Conservation (phyloP, 441 rosid species). For the Aleurites moluccanus region DNA sequence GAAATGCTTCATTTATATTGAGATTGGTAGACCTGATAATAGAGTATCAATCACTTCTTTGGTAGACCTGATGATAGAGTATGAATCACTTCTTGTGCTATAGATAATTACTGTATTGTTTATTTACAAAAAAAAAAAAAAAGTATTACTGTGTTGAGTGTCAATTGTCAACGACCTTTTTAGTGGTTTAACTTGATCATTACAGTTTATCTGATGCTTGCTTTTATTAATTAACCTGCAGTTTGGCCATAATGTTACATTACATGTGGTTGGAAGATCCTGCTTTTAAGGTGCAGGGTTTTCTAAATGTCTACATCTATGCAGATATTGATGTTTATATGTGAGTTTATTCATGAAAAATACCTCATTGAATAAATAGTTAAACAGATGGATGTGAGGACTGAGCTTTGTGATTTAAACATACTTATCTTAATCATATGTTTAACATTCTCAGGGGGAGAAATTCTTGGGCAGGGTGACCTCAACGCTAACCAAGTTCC, state of each 20-base stretch:
- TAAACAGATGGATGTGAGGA: neutral
- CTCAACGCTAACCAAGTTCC: neutral
- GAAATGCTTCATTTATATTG: neutral
- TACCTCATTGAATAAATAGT: neutral
- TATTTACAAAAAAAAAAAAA: too few species aligned
- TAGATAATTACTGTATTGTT: too few species aligned
- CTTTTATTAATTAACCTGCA: neutral
- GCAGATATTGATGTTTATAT: neutral
- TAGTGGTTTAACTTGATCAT: neutral
- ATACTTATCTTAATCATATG: neutral
- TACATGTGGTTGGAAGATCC: neutral
- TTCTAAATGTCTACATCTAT: neutral
- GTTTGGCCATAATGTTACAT: neutral
- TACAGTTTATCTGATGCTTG: neutral
- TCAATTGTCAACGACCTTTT: neutral
- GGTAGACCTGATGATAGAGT: neutral
- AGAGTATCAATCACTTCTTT: neutral
- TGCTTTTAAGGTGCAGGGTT: neutral
- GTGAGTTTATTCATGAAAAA: neutral
- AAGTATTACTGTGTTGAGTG: neutral
- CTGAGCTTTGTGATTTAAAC: neutral
- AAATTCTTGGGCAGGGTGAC: neutral
- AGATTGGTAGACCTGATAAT: constrained; percentile 3
- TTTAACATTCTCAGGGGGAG: neutral
- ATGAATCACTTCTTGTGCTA: neutral